Percentiles rank a stretch among this genome's conserved stretches.
Evolutionary conservation across 2,329 filamentous ascomycete species (phyloP).

Genomic region (Cyclaneusma minus): DNA sequence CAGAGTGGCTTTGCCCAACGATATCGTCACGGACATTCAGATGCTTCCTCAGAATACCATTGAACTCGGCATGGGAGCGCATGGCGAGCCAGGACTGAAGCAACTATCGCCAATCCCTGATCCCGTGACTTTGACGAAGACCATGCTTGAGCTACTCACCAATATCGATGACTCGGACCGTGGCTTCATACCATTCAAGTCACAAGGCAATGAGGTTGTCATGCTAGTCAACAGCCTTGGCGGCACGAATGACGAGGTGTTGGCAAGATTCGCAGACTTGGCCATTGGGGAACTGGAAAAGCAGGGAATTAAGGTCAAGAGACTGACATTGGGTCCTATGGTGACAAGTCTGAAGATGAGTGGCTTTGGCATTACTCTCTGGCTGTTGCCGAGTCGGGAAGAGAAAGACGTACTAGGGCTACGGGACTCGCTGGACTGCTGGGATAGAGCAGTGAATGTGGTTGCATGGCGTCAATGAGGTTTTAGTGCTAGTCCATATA

Average conservation of each 20-base stretch:
- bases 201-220: conserved; percentile 9
- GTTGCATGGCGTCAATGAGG: conserved; percentile 13
- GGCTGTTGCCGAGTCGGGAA: conserved; percentile 8
- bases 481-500: no score
- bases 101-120: conserved; percentile 11
- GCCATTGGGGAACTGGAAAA: conserved; percentile 11
- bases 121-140: conserved; percentile 9
- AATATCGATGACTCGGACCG: conserved; percentile 10
- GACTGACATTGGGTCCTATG: conserved; percentile 12
- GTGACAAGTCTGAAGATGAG: conserved; percentile 16
- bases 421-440: conserved; percentile 10
- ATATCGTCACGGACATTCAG: conserved; percentile 11
- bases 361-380: conserved; percentile 13
- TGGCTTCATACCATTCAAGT: conserved; percentile 12
- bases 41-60: conserved; percentile 9
- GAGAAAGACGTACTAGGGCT: conserved; percentile 8
- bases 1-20: conserved; percentile 13
- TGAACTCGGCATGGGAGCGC: conserved; percentile 3
- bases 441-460: conserved; percentile 12
- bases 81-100: conserved; percentile 6
- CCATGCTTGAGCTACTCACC: conserved; percentile 11
- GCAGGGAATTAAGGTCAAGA: conserved; percentile 7
- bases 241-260: conserved; percentile 13
- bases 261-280: conserved; percentile 12
- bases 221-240: conserved; percentile 12